A percentile compares a stretch with the other conserved stretches of the same genome.
Conservation (phyloP, 208 protist genomes). For the Zelonia costaricensis region DNA sequence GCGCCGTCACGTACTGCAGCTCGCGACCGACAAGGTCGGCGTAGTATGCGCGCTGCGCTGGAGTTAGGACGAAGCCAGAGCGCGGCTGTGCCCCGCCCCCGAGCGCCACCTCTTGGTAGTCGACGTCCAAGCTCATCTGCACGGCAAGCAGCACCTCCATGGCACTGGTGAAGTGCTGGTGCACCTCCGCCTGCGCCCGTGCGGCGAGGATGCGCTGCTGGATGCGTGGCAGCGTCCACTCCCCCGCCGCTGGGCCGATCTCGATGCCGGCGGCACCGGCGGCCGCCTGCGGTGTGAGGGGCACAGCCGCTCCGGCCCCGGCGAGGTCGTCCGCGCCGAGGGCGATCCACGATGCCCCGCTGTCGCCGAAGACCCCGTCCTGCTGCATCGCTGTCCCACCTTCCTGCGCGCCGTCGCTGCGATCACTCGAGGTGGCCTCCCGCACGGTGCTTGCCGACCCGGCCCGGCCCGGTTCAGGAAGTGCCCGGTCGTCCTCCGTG, state of each 20-base stretch:
- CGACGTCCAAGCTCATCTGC: slow-evolving; percentile 35
- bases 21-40: slow-evolving; percentile 25
- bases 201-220: slow-evolving; percentile 31
- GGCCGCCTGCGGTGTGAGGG: slow-evolving; percentile 24
- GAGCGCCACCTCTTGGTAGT: slow-evolving; percentile 16
- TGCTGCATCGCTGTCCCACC: no score
- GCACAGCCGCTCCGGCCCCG: no score
- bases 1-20: slow-evolving; percentile 28
- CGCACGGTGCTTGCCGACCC: no score
- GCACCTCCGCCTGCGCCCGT: slow-evolving; percentile 23
- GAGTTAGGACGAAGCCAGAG: slow-evolving; percentile 6
- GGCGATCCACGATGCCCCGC: no score
- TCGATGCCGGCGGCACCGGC: slow-evolving; percentile 21
- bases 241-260: slow-evolving; percentile 21
- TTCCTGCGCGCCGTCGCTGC: no score
- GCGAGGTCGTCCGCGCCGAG: no score
- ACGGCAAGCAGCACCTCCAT: slow-evolving; percentile 30
- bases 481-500: no score
- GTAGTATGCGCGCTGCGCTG: slow-evolving; percentile 24
- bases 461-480: no score
- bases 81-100: not conserved
- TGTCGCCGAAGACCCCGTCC: no score
- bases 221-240: slow-evolving; percentile 37
- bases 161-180: slow-evolving; percentile 28
- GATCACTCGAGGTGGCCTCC: no score